Percentiles rank a stretch among this genome's conserved stretches.
These are phyloP conservation scores for Nannochloropsis gaditana DNA, from an alignment of 108 stramenopile species.

Conservation along the genomic window DNA sequence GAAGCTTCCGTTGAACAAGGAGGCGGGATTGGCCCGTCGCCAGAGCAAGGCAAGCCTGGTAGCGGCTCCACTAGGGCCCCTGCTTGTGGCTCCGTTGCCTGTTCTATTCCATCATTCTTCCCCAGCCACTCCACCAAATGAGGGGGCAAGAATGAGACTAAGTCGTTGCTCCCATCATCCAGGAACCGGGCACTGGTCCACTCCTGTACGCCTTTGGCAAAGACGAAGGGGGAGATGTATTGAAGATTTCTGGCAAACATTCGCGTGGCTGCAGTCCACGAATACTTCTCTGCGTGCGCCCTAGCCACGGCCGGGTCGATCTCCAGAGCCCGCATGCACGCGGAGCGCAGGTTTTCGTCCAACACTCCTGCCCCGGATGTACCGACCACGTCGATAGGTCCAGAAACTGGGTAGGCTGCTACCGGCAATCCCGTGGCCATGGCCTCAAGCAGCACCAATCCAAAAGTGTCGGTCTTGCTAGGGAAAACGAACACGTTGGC, in stretches of 20 bases:
- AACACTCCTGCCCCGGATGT: background rate
- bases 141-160: background rate
- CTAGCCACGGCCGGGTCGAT: background rate
- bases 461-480: background rate
- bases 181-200: background rate
- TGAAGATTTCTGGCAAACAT: background rate
- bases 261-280: background rate
- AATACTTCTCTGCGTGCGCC: constrained; percentile 14
- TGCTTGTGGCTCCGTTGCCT: background rate
- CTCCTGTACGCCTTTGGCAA: background rate
- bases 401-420: background rate
- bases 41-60: background rate
- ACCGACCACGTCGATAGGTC: background rate
- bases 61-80: background rate
- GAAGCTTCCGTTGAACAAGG: background rate
- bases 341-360: background rate
- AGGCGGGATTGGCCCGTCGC: background rate
- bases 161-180: constrained; percentile 6
- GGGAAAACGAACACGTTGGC: background rate
- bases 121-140: background rate
- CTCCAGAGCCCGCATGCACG: background rate
- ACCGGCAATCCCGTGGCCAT: background rate
- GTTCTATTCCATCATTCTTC: background rate
- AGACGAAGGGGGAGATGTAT: background rate
- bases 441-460: background rate